These are phyloP conservation scores for Ustilago trichophora DNA, from an alignment of 1,284 basidiomycete genomes.

Conservation along the genomic window DNA sequence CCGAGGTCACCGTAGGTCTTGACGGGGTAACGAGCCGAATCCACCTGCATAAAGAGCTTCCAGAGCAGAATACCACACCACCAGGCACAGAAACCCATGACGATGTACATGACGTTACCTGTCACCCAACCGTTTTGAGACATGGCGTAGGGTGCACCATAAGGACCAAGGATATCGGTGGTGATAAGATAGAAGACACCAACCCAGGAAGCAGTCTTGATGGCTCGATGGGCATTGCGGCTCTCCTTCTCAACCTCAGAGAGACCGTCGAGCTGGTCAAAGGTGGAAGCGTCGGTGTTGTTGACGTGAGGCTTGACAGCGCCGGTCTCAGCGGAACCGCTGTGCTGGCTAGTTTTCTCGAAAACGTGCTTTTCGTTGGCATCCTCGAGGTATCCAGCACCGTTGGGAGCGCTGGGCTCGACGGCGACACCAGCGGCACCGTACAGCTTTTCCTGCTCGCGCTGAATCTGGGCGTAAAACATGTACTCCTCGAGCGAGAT, in stretches of 20 bases:
- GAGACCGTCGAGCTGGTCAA: slow-evolving; percentile 41
- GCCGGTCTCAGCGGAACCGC: slow-evolving; percentile 2
- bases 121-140: slow-evolving; percentile 52
- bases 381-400: slow-evolving; percentile 16
- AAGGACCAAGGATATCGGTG: slow-evolving; percentile 72
- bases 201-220: slow-evolving; percentile 37
- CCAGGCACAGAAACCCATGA: slow-evolving; percentile 67
- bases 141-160: slow-evolving; percentile 74
- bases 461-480: slow-evolving; percentile 45
- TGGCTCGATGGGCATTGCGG: slow-evolving; percentile 34
- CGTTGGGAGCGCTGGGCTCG: slow-evolving; percentile 26
- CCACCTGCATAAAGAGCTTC: slow-evolving; percentile 72
- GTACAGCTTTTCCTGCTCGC: slow-evolving; percentile 39
- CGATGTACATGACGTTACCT: slow-evolving; percentile 53
- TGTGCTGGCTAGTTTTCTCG: slow-evolving; percentile 15
- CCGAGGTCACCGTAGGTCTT: slow-evolving; percentile 73
- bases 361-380: slow-evolving; percentile 7
- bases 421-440: slow-evolving; percentile 23
- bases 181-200: slow-evolving; percentile 71
- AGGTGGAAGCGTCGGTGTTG: slow-evolving; percentile 42
- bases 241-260: slow-evolving; percentile 23
- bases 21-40: slow-evolving; percentile 73
- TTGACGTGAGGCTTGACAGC: slow-evolving; percentile 24
- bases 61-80: slow-evolving; percentile 74
- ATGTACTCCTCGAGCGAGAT: slow-evolving; percentile 44